phyloP scores from a whole-genome alignment of 164 flowering plant species.

The Magnolia officinalis region DNA sequence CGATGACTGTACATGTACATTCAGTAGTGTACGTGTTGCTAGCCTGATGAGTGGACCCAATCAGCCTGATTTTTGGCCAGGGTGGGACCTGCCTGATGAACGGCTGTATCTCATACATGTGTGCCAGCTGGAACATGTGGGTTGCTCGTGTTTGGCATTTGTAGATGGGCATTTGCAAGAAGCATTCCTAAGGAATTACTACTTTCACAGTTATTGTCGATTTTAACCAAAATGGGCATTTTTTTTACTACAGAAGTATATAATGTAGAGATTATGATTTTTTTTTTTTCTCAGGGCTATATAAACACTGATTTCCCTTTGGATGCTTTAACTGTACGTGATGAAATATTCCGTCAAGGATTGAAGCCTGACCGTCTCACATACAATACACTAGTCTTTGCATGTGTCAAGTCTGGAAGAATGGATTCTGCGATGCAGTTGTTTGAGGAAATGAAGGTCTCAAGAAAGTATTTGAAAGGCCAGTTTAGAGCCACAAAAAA shows the following conservation, averaged over 20 bases:
- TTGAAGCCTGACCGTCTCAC: slow-evolving; percentile 58
- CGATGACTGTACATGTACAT: no score
- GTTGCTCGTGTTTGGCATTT: neutral
- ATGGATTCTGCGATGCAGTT: slow-evolving; percentile 52
- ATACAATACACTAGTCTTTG: slow-evolving; percentile 58
- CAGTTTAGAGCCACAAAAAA: slow-evolving; percentile 39
- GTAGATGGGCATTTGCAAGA: neutral
- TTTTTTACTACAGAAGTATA: neutral
- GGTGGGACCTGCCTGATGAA: neutral
- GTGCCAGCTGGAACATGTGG: neutral
- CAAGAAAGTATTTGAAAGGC: slow-evolving; percentile 43
- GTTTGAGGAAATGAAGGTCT: slow-evolving; percentile 71
- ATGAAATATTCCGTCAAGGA: slow-evolving; percentile 50
- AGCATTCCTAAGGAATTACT: neutral
- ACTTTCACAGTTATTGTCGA: neutral
- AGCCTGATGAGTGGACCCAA: neutral
- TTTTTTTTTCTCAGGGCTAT: slow-evolving; percentile 48
- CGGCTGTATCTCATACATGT: neutral
- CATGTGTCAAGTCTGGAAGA: slow-evolving; percentile 49
- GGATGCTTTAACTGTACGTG: slow-evolving; percentile 40
- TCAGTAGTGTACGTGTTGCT: neutral
- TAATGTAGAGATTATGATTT: neutral
- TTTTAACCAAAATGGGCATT: neutral
- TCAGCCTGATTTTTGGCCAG: neutral
- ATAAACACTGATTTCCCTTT: slow-evolving; percentile 46